Evolutionary conservation across 169 alveolate species (phyloP).

Genomic region (Plasmodium yoelii): DNA sequence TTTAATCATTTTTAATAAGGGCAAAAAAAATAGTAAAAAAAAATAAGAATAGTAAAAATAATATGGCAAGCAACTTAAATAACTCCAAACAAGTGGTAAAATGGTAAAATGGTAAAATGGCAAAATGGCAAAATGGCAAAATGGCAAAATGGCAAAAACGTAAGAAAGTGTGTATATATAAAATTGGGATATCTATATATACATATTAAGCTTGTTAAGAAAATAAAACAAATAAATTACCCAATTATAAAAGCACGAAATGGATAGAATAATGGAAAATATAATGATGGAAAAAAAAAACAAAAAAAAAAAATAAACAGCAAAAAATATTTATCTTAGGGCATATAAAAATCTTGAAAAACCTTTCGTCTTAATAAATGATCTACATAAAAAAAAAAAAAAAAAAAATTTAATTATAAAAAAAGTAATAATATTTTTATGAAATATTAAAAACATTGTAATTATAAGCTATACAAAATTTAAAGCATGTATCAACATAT

Average conservation of each 20-base stretch:
- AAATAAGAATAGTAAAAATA: background rate
- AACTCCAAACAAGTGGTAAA: background rate
- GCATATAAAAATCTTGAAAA: constrained; percentile 39
- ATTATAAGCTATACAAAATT: no score
- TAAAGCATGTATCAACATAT: no score
- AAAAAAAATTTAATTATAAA: no score
- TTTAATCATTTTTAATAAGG: constrained; percentile 30
- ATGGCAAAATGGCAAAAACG: background rate
- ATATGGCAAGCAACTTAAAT: background rate
- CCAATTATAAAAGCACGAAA: background rate
- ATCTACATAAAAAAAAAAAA: constrained; percentile 32
- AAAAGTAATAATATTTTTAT: background rate
- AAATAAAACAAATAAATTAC: background rate
- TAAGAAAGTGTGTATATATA: no score
- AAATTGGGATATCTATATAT: no score
- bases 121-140: background rate
- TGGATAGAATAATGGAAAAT: no score
- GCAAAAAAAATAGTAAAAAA: background rate
- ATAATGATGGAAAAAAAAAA: background rate
- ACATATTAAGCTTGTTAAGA: background rate
- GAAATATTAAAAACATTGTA: background rate
- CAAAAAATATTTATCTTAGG: background rate
- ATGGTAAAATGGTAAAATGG: background rate
- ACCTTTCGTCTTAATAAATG: constrained; percentile 57
- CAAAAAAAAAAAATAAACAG: background rate